Percentiles rank a stretch among this genome's conserved stretches.
These are phyloP conservation scores for Phytopythium boreale DNA, from an alignment of 352 stramenopile species.

Conservation along the genomic window DNA sequence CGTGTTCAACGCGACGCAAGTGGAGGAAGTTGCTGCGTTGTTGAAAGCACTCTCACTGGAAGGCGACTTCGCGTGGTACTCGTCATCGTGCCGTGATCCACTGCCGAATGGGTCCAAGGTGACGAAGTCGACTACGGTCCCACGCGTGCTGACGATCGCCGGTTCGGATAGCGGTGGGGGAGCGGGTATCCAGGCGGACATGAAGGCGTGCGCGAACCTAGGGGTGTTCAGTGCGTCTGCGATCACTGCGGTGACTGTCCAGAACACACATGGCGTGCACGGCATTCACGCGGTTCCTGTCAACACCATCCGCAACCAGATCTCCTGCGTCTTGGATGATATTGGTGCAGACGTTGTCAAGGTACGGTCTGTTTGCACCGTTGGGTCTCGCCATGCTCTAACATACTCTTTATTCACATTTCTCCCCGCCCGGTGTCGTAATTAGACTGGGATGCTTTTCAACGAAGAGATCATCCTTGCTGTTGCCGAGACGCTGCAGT, in stretches of 20 bases:
- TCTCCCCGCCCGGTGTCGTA: background rate
- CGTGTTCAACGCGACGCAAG: background rate
- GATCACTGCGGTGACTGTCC: constrained; percentile 92
- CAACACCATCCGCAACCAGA: constrained; percentile 71
- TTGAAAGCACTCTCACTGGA: background rate
- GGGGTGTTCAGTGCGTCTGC: constrained; percentile 81
- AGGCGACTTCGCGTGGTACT: constrained; percentile 5
- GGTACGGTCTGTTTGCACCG: constrained; percentile 14
- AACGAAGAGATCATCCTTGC: constrained; percentile 74
- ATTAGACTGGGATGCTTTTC: constrained; percentile 89
- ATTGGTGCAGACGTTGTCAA: constrained; percentile 89
- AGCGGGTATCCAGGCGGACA: constrained; percentile 92
- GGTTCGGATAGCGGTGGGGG: constrained; percentile 89
- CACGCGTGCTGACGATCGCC: constrained; percentile 89
- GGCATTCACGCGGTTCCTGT: constrained; percentile 48
- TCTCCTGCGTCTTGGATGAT: constrained; percentile 87
- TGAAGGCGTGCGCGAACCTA: constrained; percentile 89
- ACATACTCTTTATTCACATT: background rate
- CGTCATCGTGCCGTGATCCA: background rate
- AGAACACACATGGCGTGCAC: constrained; percentile 64
- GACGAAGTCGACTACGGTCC: background rate
- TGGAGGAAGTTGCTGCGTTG: background rate
- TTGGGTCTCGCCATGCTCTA: background rate
- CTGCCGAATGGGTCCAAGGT: background rate
- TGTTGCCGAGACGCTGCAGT: constrained; percentile 55